A percentile compares a stretch with the other conserved stretches of the same genome.
Evolutionary conservation across 2,329 filamentous ascomycete species (phyloP).

Genomic region (Arthrobotrys musiformis): DNA sequence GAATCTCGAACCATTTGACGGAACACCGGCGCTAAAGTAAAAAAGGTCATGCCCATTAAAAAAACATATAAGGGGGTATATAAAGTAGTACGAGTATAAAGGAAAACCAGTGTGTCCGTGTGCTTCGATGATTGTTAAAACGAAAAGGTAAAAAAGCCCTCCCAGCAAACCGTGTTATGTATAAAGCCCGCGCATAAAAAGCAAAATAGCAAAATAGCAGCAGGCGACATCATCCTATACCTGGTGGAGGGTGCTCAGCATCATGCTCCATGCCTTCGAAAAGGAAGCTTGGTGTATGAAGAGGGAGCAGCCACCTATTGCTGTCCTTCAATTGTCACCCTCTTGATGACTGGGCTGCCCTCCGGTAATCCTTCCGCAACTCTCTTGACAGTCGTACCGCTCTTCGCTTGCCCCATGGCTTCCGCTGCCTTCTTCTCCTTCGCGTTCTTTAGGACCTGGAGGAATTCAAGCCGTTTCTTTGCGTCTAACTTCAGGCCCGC

Average conservation of each 20-base stretch:
- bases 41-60: slow-evolving; percentile 12
- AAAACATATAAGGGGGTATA: slow-evolving; percentile 10
- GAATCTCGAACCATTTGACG: slow-evolving; percentile 5
- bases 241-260: too few species aligned
- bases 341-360: slow-evolving; percentile 22
- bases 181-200: not conserved
- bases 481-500: slow-evolving; percentile 22
- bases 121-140: slow-evolving; percentile 3
- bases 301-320: slow-evolving; percentile 2
- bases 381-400: slow-evolving; percentile 15
- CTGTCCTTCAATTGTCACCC: slow-evolving; percentile 36
- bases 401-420: slow-evolving; percentile 30
- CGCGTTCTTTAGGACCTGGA: slow-evolving; percentile 42
- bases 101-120: not conserved
- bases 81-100: not conserved
- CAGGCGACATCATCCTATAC: too few species aligned
- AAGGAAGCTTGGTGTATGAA: not conserved
- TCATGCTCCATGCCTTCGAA: not conserved
- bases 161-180: not conserved
- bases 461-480: slow-evolving; percentile 25
- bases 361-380: slow-evolving; percentile 24
- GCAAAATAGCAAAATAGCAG: not conserved
- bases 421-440: slow-evolving; percentile 52
- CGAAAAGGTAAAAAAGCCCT: not conserved
- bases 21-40: slow-evolving; percentile 19